Evolutionary conservation across 345 rosid genomes (phyloP).

Genomic region (Sapria himalayana): DNA sequence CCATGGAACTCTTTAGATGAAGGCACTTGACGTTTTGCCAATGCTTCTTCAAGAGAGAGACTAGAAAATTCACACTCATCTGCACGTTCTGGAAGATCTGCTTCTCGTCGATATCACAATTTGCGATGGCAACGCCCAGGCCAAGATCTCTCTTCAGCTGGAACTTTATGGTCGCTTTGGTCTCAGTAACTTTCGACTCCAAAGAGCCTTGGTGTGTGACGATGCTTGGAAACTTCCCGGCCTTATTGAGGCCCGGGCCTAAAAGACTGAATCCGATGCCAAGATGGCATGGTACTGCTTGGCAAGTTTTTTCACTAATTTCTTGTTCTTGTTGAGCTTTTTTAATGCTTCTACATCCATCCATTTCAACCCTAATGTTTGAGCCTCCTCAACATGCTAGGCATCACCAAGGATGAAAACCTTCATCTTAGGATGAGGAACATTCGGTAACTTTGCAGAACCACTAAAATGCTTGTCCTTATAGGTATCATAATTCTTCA

Average conservation of each 20-base stretch:
- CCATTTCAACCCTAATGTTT: slow-evolving; percentile 25
- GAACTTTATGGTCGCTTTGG: slow-evolving; percentile 60
- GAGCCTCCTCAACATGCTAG: too few relatives aligned
- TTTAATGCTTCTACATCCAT: slow-evolving; percentile 65
- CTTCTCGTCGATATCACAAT: slow-evolving; percentile 51
- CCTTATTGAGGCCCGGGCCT: slow-evolving; percentile 82
- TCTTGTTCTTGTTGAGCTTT: slow-evolving; percentile 66
- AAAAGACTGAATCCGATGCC: slow-evolving; percentile 67
- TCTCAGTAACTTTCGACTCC: slow-evolving; percentile 59
- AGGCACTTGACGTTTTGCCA: slow-evolving; percentile 76
- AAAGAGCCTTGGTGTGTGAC: slow-evolving; percentile 58
- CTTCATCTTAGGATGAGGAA: too few relatives aligned
- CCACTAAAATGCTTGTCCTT: too few relatives aligned
- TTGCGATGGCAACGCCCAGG: slow-evolving; percentile 79
- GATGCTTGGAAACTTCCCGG: slow-evolving; percentile 73
- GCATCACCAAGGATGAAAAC: too few relatives aligned
- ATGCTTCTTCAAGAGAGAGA: slow-evolving; percentile 59
- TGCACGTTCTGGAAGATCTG: slow-evolving; percentile 75
- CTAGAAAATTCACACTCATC: slow-evolving; percentile 59
- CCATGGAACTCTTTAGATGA: slow-evolving; percentile 62
- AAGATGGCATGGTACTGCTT: slow-evolving; percentile 63
- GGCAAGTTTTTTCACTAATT: slow-evolving; percentile 61
- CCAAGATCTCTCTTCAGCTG: slow-evolving; percentile 68
- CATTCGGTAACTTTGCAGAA: too few relatives aligned
- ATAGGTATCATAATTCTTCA: too few relatives aligned